Evolutionary conservation across 2,329 filamentous ascomycete species (phyloP).

Genomic region (Calonectria pseudoreteaudii): DNA sequence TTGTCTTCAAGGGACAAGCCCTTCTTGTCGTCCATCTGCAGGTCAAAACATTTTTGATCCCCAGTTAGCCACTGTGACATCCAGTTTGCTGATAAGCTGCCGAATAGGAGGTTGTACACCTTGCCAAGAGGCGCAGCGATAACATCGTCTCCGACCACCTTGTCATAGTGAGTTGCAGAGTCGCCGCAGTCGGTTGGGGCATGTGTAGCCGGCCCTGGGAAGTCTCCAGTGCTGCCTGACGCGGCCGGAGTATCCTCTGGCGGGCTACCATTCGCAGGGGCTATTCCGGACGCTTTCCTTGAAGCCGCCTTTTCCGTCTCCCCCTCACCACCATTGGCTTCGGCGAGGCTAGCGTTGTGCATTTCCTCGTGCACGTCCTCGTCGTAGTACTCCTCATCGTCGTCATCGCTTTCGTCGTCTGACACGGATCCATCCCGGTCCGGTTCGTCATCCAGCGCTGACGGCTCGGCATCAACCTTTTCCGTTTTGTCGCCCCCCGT

Average conservation of each 20-base stretch:
- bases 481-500: constrained; percentile 92
- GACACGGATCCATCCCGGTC: constrained; percentile 67
- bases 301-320: constrained; percentile 72
- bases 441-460: constrained; percentile 51
- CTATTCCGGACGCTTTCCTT: constrained; percentile 77
- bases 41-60: constrained; percentile 90
- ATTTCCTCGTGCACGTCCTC: constrained; percentile 84
- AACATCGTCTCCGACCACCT: constrained; percentile 84
- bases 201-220: constrained; percentile 87
- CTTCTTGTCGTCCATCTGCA: constrained; percentile 87
- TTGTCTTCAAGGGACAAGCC: constrained; percentile 81
- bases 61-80: constrained; percentile 88
- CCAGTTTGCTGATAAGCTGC: constrained; percentile 80
- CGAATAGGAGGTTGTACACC: constrained; percentile 90
- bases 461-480: constrained; percentile 71
- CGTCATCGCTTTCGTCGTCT: constrained; percentile 75
- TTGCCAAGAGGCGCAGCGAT: constrained; percentile 91
- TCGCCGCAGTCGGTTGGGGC: constrained; percentile 89
- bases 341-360: constrained; percentile 75
- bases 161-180: constrained; percentile 82
- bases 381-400: constrained; percentile 70
- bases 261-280: constrained; percentile 56
- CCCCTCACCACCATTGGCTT: constrained; percentile 56
- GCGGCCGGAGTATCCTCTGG: constrained; percentile 61
- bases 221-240: constrained; percentile 68